These are phyloP conservation scores for Russula dissimulans DNA, from an alignment of 768 basidiomycete species.

Conservation along the genomic window DNA sequence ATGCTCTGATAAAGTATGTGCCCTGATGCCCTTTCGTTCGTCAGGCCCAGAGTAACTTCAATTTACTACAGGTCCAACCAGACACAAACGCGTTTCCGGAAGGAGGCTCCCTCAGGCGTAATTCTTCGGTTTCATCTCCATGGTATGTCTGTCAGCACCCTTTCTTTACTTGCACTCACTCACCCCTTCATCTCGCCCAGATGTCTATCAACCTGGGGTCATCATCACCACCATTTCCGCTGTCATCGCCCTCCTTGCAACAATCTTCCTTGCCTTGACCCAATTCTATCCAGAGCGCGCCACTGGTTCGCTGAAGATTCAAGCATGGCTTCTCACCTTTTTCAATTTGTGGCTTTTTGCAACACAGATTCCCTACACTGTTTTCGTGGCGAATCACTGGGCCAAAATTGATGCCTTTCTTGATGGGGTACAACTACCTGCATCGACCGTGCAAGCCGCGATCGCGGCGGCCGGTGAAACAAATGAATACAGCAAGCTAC, in stretches of 20 bases:
- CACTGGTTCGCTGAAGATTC: slow-evolving; percentile 19
- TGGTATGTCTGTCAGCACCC: slow-evolving; percentile 9
- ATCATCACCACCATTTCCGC: slow-evolving; percentile 18
- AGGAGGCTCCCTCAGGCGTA: slow-evolving; percentile 8
- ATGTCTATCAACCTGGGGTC: slow-evolving; percentile 20
- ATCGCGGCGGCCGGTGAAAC: not conserved
- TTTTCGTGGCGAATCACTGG: slow-evolving; percentile 37
- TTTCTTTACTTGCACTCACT: slow-evolving; percentile 14
- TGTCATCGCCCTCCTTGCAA: slow-evolving; percentile 28
- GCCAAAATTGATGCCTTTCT: slow-evolving; percentile 38
- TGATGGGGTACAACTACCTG: slow-evolving; percentile 30
- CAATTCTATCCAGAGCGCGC: slow-evolving; percentile 18
- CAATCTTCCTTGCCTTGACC: slow-evolving; percentile 25
- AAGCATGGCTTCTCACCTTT: slow-evolving; percentile 34
- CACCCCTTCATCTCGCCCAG: slow-evolving; percentile 14
- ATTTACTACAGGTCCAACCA: slow-evolving; percentile 7
- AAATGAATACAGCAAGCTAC: slow-evolving; percentile 3
- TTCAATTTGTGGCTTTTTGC: slow-evolving; percentile 40
- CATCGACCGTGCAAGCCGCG: slow-evolving; percentile 28
- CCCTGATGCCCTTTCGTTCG: not conserved
- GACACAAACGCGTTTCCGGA: not conserved
- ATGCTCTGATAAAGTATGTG: slow-evolving; percentile 28
- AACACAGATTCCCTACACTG: slow-evolving; percentile 38
- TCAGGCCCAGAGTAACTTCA: not conserved
- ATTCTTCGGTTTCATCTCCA: slow-evolving; percentile 14